Evolutionary conservation across 345 rosid species (phyloP), one percentile per base, ranked within the genome.

Genomic region (Salix brachista): DNA sequence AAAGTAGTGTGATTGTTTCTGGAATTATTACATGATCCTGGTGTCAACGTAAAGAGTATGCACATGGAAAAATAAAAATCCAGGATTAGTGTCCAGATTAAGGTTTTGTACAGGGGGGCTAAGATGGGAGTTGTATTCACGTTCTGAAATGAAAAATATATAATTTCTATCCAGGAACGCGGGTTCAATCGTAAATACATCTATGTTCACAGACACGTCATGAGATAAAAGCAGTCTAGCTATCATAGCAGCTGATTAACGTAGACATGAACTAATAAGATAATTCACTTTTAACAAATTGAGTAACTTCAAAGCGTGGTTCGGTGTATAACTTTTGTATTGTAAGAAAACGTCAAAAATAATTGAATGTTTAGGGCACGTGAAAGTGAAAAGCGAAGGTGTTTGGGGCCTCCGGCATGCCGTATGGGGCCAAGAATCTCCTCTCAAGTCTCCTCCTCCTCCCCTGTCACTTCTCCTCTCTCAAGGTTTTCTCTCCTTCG

Each of bases 371-470:
- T 50, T 56, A 66, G 72, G 81, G 78, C 86, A 83, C 86, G 78
- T 75, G 83, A 78, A 75, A 71, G 76, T 25, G 58, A 76, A 26
- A 54, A 52, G 26, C 6, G 9, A 73, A 65, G 46, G 25, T 36
- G 3, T 11, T 70, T 52, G 39, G 62, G 83, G 0, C 81, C 73
- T 39, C 46, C 60, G 70, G 79, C 65, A 25, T 48, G 46, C 67
- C 17, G 71, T 21, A 30, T 48, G 75, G 69, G 77, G 81, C 81
- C 69, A 74, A 75, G 78, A 77, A 77, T 83, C 79, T 80, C 52
- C 13, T 4, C 68, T 42, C 3, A 37, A 52, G 54, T 46, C 69
- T 39, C 21, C 64, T 32, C 34, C 69, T 28, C 21, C 64, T 65
- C 78, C 37, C 68, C 67, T 36, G 42, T 13, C 36, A 42, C 72